Percentiles rank a stretch among this genome's conserved stretches.
Conservation (phyloP, 2,329 filamentous ascomycete species). For the Fusarium brachygibbosum region DNA sequence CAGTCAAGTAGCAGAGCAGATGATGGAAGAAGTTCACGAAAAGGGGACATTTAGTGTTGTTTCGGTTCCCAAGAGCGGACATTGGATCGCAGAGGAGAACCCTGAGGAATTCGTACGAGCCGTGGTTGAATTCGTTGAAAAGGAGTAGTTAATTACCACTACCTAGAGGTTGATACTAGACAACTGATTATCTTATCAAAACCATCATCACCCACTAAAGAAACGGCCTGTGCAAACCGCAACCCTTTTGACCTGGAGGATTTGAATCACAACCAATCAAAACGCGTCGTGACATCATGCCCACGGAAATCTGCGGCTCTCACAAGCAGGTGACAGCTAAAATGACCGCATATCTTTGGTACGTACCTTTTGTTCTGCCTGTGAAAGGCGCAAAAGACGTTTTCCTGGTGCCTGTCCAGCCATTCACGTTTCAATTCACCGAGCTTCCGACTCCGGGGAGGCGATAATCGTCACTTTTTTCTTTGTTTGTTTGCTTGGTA, state of each 20-base stretch:
- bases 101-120: conserved; percentile 14
- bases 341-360: conserved; percentile 32
- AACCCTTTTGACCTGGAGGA: conserved; percentile 31
- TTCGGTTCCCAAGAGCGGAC: conserved; percentile 20
- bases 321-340: conserved; percentile 12
- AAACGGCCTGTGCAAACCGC: conserved; percentile 8
- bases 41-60: conserved; percentile 13
- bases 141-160: background rate
- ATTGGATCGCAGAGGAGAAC: conserved; percentile 32
- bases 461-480: conserved; percentile 29
- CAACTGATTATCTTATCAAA: conserved; percentile 39
- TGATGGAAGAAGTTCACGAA: conserved; percentile 25
- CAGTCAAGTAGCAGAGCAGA: conserved; percentile 23
- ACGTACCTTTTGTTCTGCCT: conserved; percentile 12
- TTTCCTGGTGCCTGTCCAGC: conserved; percentile 11
- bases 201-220: conserved; percentile 25
- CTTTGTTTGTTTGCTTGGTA: conserved; percentile 19
- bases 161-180: no score
- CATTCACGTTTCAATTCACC: conserved; percentile 13
- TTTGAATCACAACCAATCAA: conserved; percentile 36
- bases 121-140: conserved; percentile 23
- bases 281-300: conserved; percentile 37
- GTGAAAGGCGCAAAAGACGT: conserved; percentile 11
- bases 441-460: conserved; percentile 45
- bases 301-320: conserved; percentile 47